Percentiles rank a stretch among this genome's conserved stretches.
phyloP scores from a whole-genome alignment of 2,329 filamentous ascomycete species.

The Pseudopyrenochaeta lycopersici region DNA sequence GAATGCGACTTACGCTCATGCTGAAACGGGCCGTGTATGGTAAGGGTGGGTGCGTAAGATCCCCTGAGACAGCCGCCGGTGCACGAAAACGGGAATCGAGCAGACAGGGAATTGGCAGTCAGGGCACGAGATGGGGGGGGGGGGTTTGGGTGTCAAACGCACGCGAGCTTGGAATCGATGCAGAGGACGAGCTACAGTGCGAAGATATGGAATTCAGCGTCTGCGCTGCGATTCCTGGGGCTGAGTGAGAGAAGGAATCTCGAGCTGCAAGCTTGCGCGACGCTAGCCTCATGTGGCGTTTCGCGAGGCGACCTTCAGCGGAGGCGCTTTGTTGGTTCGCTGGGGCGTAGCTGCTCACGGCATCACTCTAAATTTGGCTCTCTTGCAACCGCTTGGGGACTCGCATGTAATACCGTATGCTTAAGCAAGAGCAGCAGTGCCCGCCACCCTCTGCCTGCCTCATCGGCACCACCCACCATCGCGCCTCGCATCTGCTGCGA shows the following conservation, averaged over 20 bases:
- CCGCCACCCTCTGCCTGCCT: background rate
- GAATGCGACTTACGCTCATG: slow-evolving; percentile 49
- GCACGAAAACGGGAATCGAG: slow-evolving; percentile 19
- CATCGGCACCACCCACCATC: background rate
- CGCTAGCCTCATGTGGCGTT: slow-evolving; percentile 16
- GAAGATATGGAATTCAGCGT: slow-evolving; percentile 24
- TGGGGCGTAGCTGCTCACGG: slow-evolving; percentile 11
- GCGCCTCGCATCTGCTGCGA: slow-evolving; percentile 1
- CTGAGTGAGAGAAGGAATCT: slow-evolving; percentile 17
- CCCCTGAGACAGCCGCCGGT: slow-evolving; percentile 46
- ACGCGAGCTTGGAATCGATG: slow-evolving; percentile 13
- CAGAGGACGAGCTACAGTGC: slow-evolving; percentile 12
- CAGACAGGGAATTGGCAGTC: slow-evolving; percentile 5
- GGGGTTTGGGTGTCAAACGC: slow-evolving; percentile 15
- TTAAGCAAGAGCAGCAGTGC: background rate
- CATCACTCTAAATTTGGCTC: slow-evolving; percentile 29
- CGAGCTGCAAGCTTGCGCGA: slow-evolving; percentile 7
- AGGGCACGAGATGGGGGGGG: background rate
- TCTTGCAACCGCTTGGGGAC: slow-evolving; percentile 11
- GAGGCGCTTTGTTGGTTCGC: slow-evolving; percentile 15
- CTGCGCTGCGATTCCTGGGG: slow-evolving; percentile 18
- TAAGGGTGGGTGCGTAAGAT: slow-evolving; percentile 34
- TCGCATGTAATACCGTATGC: background rate
- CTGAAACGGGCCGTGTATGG: slow-evolving; percentile 48
- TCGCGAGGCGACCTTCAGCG: slow-evolving; percentile 3